These are phyloP conservation scores for Handroanthus guayacan DNA, from an alignment of 257 asterid genomes.

Conservation along the genomic window DNA sequence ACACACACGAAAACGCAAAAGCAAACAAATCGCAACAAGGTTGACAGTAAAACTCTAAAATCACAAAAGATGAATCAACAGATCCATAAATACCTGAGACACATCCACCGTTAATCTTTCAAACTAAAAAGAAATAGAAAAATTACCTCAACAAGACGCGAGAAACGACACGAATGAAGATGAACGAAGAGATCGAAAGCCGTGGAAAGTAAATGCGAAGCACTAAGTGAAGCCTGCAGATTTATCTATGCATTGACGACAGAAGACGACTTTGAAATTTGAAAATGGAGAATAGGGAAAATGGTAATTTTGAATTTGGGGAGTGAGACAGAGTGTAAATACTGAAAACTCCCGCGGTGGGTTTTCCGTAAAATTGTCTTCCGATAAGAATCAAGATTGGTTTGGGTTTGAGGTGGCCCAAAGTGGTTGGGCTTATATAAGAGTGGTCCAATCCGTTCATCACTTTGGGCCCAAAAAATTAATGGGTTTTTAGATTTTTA, in stretches of 20 bases:
- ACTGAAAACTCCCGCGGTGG: constrained; percentile 42
- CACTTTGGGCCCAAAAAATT: neutral
- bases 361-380: neutral
- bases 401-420: constrained; percentile 18
- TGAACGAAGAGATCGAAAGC: constrained; percentile 25
- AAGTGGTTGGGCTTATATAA: constrained; percentile 16
- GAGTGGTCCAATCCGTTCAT: neutral
- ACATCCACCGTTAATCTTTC: neutral
- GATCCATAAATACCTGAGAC: constrained; percentile 26
- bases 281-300: constrained; percentile 14
- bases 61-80: constrained; percentile 1
- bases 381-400: constrained; percentile 1
- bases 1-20: neutral
- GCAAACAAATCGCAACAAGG: constrained; percentile 10
- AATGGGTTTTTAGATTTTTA: neutral
- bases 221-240: constrained; percentile 10
- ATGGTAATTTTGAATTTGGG: constrained; percentile 39
- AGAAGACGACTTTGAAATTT: neutral
- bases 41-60: neutral
- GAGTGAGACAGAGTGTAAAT: constrained; percentile 16
- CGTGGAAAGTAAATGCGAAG: neutral
- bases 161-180: constrained; percentile 18
- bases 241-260: neutral
- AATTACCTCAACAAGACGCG: constrained; percentile 37
- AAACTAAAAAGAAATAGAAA: neutral